A percentile compares a stretch with the other conserved stretches of the same genome.
Evolutionary conservation across 257 asterid genomes (phyloP).

Genomic region (Solanum pennellii): DNA sequence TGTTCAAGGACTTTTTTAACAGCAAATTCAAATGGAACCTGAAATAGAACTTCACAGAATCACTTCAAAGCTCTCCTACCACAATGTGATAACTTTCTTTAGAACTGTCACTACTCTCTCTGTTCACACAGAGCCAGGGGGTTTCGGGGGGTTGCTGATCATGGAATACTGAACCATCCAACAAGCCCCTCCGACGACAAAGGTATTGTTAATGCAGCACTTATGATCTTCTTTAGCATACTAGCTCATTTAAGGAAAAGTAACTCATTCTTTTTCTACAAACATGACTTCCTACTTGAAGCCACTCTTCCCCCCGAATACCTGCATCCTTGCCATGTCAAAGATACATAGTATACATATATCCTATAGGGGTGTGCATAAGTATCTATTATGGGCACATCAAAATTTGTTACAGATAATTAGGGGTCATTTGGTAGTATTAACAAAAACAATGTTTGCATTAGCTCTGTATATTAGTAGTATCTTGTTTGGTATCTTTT

Average conservation of each 20-base stretch:
- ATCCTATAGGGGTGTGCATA: not conserved
- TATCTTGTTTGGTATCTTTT: too few relatives aligned
- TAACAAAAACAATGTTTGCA: too few relatives aligned
- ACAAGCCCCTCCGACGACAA: not conserved
- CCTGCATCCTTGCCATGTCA: not conserved
- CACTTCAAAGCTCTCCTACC: not conserved
- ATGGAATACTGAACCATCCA: not conserved
- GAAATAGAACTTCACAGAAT: slow-evolving; percentile 1
- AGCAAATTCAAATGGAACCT: slow-evolving; percentile 71
- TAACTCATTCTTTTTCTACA: not conserved
- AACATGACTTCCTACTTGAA: not conserved
- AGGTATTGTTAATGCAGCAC: not conserved
- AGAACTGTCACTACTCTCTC: not conserved
- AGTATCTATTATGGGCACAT: not conserved
- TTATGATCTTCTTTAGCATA: not conserved
- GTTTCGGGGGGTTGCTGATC: not conserved
- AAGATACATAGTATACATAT: not conserved
- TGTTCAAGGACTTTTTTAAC: slow-evolving; percentile 57
- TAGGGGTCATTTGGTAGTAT: too few relatives aligned
- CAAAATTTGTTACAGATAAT: not conserved
- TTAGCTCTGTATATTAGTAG: too few relatives aligned
- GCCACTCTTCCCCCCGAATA: not conserved
- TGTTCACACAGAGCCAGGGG: not conserved
- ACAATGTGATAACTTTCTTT: not conserved
- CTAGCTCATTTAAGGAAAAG: not conserved